Base-by-base conservation (phyloP, 805 yeast genomes). In the Starmerella roubikii region DNA sequence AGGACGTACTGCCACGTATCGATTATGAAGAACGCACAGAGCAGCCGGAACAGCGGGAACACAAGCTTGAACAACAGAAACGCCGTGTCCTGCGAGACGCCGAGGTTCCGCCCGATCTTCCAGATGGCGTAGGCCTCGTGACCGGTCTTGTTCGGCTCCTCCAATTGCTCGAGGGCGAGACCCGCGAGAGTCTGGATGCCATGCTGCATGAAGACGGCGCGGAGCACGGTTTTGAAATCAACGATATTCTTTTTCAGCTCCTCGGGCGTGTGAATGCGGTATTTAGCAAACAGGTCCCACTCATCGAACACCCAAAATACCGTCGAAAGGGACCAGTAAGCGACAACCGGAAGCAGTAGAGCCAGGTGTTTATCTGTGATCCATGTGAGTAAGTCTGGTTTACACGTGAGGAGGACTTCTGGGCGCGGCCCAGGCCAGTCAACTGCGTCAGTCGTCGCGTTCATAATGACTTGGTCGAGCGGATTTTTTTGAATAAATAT, bases 1-100 rank as follows among this genome's bases (percentile, higher is more conserved):
- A 86, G 66, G 67, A 75, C 74, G 60, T 81, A 91, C 62, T 91
- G 98, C 98, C 98, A 91, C 3, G 94, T 70, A 58, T 91, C 98
- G 51, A 91, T 71, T 46, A 91, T 64, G 37, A 74, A 55, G 53
- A 85, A 77, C 3, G 93, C 94, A 23, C 66, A 34, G 12, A 61
- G 35, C 24, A 84, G 58, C 48, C 74, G 75, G n/a, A 72, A 21
- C 1, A 62, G 32, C 1, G 94, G 76, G 49, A 74, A 54, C 4
- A 79, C 82, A 51, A 74, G 74, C 64, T 69, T 66, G 59, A 82
- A 84, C 18, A 67, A 52, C 34, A 66, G 56, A 48, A 67, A 69
- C 22, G 81, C 65, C 9, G 63, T 49, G 15, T 54, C 24, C 16
- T 45, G 47, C 23, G 47, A 45, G 18, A 42, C 53, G 23, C 48